A percentile compares a stretch with the other conserved stretches of the same genome.
These are phyloP conservation scores for Tetrapisispora namnaoensis DNA, from an alignment of 805 yeast species.

Conservation along the genomic window DNA sequence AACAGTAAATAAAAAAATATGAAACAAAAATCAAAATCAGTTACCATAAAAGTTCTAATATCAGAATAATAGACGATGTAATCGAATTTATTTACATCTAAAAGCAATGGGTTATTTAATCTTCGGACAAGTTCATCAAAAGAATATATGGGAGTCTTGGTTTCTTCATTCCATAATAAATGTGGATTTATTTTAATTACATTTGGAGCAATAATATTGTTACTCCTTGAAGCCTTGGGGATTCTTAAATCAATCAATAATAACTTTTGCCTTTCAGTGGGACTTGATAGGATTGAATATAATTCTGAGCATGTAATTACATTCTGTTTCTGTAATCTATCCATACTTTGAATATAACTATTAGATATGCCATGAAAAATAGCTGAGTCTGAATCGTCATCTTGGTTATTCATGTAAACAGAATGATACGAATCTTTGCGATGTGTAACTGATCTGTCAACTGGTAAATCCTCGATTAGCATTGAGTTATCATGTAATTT, in stretches of 20 bases:
- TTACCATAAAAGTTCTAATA: constrained; percentile 25
- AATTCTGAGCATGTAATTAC: constrained; percentile 33
- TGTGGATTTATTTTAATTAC: constrained; percentile 35
- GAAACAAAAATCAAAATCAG: constrained; percentile 27
- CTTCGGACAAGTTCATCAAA: constrained; percentile 25
- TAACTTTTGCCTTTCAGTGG: constrained; percentile 33
- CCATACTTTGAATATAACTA: constrained; percentile 16
- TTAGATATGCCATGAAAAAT: constrained; percentile 12
- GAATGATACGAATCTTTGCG: constrained; percentile 35
- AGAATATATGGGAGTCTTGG: constrained; percentile 26
- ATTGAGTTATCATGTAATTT: neutral
- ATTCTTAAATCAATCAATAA: constrained; percentile 36
- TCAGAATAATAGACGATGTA: constrained; percentile 34
- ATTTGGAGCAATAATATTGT: constrained; percentile 32
- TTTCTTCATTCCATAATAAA: constrained; percentile 19
- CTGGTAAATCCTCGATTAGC: constrained; percentile 2
- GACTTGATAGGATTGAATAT: constrained; percentile 36
- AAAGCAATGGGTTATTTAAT: constrained; percentile 21
- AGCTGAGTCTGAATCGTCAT: constrained; percentile 10
- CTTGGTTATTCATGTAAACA: constrained; percentile 30
- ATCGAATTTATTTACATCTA: constrained; percentile 26
- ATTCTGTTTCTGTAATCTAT: constrained; percentile 42
- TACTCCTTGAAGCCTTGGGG: constrained; percentile 23
- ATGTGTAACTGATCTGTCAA: constrained; percentile 17
- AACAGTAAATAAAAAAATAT: constrained; percentile 24